These are phyloP conservation scores for Pneumocystis carinii DNA, from an alignment of 1,139 yeast species.

Conservation along the genomic window DNA sequence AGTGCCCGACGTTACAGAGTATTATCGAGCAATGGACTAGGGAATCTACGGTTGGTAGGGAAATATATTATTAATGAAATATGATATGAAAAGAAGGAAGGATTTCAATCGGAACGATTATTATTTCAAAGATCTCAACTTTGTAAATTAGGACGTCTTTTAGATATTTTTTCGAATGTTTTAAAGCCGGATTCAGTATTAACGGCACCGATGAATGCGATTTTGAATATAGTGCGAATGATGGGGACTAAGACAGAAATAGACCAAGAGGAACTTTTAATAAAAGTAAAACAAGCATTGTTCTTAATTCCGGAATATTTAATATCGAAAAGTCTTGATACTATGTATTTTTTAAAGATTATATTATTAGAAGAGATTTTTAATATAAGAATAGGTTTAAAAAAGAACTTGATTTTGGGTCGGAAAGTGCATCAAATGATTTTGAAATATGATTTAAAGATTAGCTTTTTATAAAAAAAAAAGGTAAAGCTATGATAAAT, in stretches of 20 bases:
- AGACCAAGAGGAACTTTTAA: background rate
- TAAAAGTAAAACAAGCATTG: constrained; percentile 1
- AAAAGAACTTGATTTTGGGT: background rate
- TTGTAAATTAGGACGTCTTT: background rate
- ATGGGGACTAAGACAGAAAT: background rate
- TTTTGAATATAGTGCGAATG: constrained; percentile 2
- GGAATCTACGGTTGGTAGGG: background rate
- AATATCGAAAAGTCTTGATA: constrained; percentile 6
- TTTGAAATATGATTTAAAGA: too few relatives aligned
- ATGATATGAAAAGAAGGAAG: background rate
- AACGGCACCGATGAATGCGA: background rate
- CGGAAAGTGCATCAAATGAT: background rate
- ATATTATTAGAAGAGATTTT: background rate
- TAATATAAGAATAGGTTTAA: background rate
- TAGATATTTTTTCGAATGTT: background rate
- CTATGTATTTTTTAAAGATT: background rate
- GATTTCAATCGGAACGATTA: background rate
- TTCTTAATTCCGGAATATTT: constrained; percentile 4
- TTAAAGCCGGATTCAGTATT: background rate
- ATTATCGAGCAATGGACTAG: constrained; percentile 7
- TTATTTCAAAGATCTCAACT: background rate
- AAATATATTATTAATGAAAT: background rate
- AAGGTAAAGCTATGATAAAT: too few relatives aligned
- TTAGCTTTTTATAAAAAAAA: too few relatives aligned
- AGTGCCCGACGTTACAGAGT: constrained; percentile 1